A percentile compares a stretch with the other conserved stretches of the same genome.
Evolutionary conservation across 2,329 filamentous ascomycete species (phyloP).

Genomic region (Cladosporium sp.): DNA sequence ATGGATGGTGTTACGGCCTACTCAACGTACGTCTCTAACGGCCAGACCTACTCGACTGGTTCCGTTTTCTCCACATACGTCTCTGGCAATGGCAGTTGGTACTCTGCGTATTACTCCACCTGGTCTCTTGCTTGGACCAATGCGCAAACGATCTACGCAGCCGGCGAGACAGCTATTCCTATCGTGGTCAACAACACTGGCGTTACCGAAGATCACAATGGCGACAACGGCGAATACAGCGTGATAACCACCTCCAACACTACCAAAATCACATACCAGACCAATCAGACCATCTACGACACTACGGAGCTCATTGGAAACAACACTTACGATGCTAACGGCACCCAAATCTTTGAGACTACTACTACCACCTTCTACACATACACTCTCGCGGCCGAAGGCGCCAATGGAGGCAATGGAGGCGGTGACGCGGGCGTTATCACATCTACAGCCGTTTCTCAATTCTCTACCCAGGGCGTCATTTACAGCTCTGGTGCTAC

Average conservation of each 20-base stretch:
- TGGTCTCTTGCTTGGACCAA: conserved; percentile 33
- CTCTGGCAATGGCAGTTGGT: conserved; percentile 31
- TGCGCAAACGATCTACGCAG: conserved; percentile 30
- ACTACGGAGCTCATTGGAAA: conserved; percentile 28
- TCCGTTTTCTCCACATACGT: conserved; percentile 33
- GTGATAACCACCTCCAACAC: conserved; percentile 22
- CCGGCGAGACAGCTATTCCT: conserved; percentile 25
- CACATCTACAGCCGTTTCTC: conserved; percentile 21
- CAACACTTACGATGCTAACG: conserved; percentile 26
- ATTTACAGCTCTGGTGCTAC: conserved; percentile 14
- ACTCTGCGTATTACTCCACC: conserved; percentile 32
- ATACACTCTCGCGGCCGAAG: conserved; percentile 19
- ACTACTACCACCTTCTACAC: conserved; percentile 29
- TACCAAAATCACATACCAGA: conserved; percentile 20
- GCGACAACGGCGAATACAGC: conserved; percentile 24
- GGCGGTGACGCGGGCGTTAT: conserved; percentile 26
- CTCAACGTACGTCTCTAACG: conserved; percentile 33
- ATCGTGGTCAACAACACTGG: conserved; percentile 23
- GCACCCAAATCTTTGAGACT: conserved; percentile 27
- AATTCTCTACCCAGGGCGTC: conserved; percentile 13
- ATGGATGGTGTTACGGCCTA: conserved; percentile 25
- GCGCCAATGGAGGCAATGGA: conserved; percentile 24
- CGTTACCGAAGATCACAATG: conserved; percentile 19
- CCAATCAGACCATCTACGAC: conserved; percentile 23
- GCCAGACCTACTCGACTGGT: conserved; percentile 34